Conservation (phyloP, 2,329 filamentous ascomycete genomes). For the Clonostachys chloroleuca region DNA sequence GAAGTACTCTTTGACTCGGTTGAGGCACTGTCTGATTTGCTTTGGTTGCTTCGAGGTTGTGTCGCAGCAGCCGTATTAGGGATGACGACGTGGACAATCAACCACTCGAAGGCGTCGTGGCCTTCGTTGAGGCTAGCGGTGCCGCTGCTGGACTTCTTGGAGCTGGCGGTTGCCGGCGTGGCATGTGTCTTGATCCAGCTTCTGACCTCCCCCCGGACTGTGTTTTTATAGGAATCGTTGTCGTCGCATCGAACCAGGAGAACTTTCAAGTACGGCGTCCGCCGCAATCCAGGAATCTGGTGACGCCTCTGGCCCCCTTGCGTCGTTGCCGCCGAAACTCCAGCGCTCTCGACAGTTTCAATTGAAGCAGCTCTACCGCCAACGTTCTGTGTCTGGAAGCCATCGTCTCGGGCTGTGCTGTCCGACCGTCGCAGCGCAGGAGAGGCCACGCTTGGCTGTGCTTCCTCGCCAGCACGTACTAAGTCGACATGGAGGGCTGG, state of each 20-base stretch:
- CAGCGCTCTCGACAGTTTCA: slow-evolving; percentile 29
- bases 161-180: slow-evolving; percentile 50
- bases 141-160: slow-evolving; percentile 29
- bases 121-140: slow-evolving; percentile 65
- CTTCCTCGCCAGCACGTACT: slow-evolving; percentile 55
- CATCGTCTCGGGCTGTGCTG: slow-evolving; percentile 44
- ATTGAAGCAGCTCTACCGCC: slow-evolving; percentile 31
- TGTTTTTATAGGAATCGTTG: slow-evolving; percentile 86
- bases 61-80: slow-evolving; percentile 79
- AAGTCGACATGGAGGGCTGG: slow-evolving; percentile 89
- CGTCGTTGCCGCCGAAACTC: slow-evolving; percentile 22
- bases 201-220: slow-evolving; percentile 71
- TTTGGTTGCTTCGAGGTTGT: slow-evolving; percentile 63
- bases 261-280: slow-evolving; percentile 90
- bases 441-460: slow-evolving; percentile 25
- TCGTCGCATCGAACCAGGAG: slow-evolving; percentile 91
- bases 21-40: slow-evolving; percentile 47
- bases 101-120: slow-evolving; percentile 94
- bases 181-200: slow-evolving; percentile 88
- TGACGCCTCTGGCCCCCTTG: slow-evolving; percentile 59
- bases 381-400: slow-evolving; percentile 54
- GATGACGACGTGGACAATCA: slow-evolving; percentile 88
- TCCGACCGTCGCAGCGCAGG: slow-evolving; percentile 20
- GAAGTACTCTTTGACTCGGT: slow-evolving; percentile 64
- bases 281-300: slow-evolving; percentile 89